Percentiles rank a stretch among this genome's conserved stretches.
These are phyloP conservation scores for Penicillium brasilianum DNA, from an alignment of 2,329 filamentous ascomycete species.

Conservation along the genomic window DNA sequence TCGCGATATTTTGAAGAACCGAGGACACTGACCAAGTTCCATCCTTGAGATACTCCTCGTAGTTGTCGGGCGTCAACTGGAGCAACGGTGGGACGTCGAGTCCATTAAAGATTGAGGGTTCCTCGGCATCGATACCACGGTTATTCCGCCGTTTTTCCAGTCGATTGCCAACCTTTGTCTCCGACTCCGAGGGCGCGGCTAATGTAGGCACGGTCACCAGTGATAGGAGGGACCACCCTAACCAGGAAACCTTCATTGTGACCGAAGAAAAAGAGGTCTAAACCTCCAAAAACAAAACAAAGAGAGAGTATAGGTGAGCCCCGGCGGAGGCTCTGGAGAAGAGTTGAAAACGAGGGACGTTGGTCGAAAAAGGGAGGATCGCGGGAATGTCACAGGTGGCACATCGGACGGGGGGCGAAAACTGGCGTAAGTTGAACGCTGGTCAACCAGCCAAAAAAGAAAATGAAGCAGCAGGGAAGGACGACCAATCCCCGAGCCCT, in stretches of 20 bases:
- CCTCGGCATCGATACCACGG: constrained; percentile 25
- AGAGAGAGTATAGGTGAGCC: constrained; percentile 21
- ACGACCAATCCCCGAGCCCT: constrained; percentile 29
- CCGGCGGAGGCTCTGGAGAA: not conserved
- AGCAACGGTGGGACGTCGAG: constrained; percentile 57
- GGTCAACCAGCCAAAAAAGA: constrained; percentile 19
- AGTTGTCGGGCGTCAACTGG: constrained; percentile 54
- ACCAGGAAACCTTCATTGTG: constrained; percentile 46
- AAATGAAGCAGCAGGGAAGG: constrained; percentile 21
- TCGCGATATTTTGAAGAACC: constrained; percentile 1
- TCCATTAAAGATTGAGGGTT: constrained; percentile 53
- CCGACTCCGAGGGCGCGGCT: constrained; percentile 34
- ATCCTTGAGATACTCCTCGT: constrained; percentile 55
- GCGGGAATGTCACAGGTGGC: constrained; percentile 37
- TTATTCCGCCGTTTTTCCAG: constrained; percentile 37
- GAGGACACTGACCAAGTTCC: constrained; percentile 55
- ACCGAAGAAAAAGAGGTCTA: constrained; percentile 24
- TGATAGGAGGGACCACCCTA: constrained; percentile 46
- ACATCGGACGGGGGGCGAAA: constrained; percentile 35
- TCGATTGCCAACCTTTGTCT: constrained; percentile 24
- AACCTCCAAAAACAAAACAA: constrained; percentile 17
- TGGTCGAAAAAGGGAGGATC: constrained; percentile 29
- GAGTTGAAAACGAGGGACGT: constrained; percentile 30
- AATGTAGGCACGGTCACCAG: constrained; percentile 42
- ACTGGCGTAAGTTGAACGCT: constrained; percentile 19